Evolutionary conservation across 805 yeast genomes (phyloP), one percentile per base, ranked within the genome.

Genomic region (Yamadazyma nakazawae): DNA sequence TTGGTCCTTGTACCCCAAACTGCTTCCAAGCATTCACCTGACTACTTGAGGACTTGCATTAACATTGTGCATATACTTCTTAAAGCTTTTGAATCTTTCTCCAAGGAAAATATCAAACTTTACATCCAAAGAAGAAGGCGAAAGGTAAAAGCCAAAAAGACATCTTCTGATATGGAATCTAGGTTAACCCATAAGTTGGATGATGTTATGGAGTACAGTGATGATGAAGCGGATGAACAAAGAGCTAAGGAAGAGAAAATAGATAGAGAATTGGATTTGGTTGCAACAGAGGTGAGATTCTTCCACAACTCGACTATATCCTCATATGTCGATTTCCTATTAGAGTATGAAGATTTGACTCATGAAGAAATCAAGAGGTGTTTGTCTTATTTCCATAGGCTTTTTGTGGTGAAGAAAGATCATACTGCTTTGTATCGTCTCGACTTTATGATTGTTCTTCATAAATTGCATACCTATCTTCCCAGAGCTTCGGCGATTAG

Each of bases 391-490:
- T 81, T 90, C 57, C 88, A 87, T 58, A 70, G 87, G 26, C 64
- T 88, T 1, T 81, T 89, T 53, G 82, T 84, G 40, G 56, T 65
- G 2, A 74, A 80, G 40, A 75, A 80, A 35, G 84, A 85, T 47
- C 75, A 73, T 42, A 80, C 82, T 36, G 69, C 82, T 0, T 65
- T 78, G 30, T 83, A 75, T 55, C 70, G 96, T 42, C 59, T 94
- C 30, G 97, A 91, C 60, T 81, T 94, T 58, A 77, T 92, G 76
- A 56, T 76, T 24, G 67, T 85, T 55, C 65, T 85, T 6, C 67
- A 81, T 11, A 74, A 72, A 34, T 61, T 76, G 14, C 57, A 74
- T 24, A 68, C 68, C 28, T 81, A 83, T 6, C 63, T 82, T 14
- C 74, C 81, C 0, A 62, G 67, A 37, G 52, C 64, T 0, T 64